Evolutionary conservation across 768 basidiomycete species (phyloP).

Genomic region (Rhodotorula graminis): DNA sequence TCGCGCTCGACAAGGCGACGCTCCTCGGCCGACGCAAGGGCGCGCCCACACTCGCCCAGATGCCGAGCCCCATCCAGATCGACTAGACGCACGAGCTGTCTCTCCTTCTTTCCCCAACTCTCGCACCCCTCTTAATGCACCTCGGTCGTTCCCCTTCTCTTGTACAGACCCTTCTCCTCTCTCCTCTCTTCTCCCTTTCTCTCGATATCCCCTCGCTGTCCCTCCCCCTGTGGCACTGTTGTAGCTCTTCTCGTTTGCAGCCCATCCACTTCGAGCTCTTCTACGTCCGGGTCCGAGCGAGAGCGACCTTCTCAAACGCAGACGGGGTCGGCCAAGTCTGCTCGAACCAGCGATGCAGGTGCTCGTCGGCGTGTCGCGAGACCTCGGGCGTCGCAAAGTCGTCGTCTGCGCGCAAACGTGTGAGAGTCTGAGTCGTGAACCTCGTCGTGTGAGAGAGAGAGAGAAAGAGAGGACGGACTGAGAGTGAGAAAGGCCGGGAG

Average conservation of each 20-base stretch:
- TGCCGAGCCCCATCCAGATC: constrained; percentile 23
- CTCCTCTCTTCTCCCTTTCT: too few relatives aligned
- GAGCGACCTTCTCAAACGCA: constrained; percentile 3
- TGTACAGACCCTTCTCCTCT: too few relatives aligned
- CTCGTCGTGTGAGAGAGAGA: background rate
- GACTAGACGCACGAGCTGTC: constrained; percentile 1
- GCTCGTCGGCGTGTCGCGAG: background rate
- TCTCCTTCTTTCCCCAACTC: background rate
- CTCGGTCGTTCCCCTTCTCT: too few relatives aligned
- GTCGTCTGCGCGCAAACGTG: constrained; percentile 10
- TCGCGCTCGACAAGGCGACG: constrained; percentile 81
- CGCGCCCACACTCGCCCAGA: background rate
- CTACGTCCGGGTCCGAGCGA: too few relatives aligned
- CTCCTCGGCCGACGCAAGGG: constrained; percentile 59
- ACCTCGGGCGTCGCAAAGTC: constrained; percentile 11
- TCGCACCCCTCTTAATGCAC: background rate
- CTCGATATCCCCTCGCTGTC: too few relatives aligned
- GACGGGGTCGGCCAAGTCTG: constrained; percentile 11
- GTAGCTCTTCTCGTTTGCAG: too few relatives aligned
- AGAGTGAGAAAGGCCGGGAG: constrained; percentile 51
- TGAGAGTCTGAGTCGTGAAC: constrained; percentile 8
- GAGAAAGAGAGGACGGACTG: constrained; percentile 1
- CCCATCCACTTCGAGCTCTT: too few relatives aligned
- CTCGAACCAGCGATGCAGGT: constrained; percentile 5
- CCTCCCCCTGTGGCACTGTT: too few relatives aligned